These are phyloP conservation scores for Trichoderma sp. DNA, from an alignment of 2,329 filamentous ascomycete genomes.

Conservation along the genomic window DNA sequence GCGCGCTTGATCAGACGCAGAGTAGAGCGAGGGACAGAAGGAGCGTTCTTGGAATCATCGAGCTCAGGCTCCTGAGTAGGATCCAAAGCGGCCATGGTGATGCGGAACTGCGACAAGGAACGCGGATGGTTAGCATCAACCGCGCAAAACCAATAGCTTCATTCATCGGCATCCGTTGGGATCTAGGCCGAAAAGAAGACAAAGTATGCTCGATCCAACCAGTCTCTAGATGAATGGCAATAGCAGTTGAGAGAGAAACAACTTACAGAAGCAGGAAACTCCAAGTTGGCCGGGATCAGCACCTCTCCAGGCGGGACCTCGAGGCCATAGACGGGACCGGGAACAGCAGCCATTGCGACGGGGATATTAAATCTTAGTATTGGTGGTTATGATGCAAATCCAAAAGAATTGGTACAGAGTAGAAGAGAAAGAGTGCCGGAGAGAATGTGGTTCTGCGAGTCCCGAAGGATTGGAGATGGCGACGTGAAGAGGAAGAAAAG, in stretches of 20 bases:
- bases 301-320: slow-evolving; percentile 83
- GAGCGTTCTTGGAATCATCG: slow-evolving; percentile 60
- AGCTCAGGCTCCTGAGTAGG: slow-evolving; percentile 72
- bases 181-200: background rate
- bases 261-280: slow-evolving; percentile 82
- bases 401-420: slow-evolving; percentile 2
- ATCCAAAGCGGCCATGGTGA: slow-evolving; percentile 98
- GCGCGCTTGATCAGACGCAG: slow-evolving; percentile 84
- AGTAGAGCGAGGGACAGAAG: slow-evolving; percentile 71
- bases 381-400: background rate
- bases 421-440: slow-evolving; percentile 4
- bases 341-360: slow-evolving; percentile 53
- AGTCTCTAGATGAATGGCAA: background rate
- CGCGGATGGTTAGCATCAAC: slow-evolving; percentile 29
- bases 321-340: slow-evolving; percentile 86
- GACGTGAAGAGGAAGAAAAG: background rate
- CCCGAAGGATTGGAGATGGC: background rate
- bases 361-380: slow-evolving; percentile 1
- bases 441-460: slow-evolving; percentile 18
- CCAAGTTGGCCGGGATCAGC: slow-evolving; percentile 72
- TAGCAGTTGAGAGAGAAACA: background rate
- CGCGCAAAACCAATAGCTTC: background rate
- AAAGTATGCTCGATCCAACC: background rate
- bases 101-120: slow-evolving; percentile 67
- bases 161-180: background rate